Percentiles rank a stretch among this genome's conserved stretches.
These are phyloP conservation scores for Plasmodium coatneyi DNA, from an alignment of 169 alveolate species.

Conservation along the genomic window DNA sequence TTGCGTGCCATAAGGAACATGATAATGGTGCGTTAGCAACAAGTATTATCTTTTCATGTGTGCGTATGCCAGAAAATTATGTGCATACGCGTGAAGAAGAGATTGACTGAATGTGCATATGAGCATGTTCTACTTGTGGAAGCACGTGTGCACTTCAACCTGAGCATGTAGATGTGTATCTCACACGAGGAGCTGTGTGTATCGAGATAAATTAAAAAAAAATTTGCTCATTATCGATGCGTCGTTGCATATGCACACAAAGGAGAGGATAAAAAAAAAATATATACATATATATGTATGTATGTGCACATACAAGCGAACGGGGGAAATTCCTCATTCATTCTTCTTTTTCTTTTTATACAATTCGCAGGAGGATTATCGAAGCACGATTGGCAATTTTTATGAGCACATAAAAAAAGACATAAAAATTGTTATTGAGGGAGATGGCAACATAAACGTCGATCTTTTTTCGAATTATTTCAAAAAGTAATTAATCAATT, in stretches of 20 bases:
- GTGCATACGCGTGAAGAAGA: neutral
- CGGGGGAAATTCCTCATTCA: neutral
- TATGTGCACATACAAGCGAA: neutral
- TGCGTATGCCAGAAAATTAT: neutral
- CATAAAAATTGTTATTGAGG: slow-evolving; percentile 32
- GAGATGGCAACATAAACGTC: slow-evolving; percentile 21
- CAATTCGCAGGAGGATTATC: slow-evolving; percentile 48
- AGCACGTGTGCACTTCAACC: neutral
- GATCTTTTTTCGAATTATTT: slow-evolving; percentile 45
- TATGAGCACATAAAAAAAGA: slow-evolving; percentile 65
- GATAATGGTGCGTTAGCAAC: slow-evolving; percentile 45
- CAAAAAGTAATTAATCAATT: slow-evolving; percentile 28
- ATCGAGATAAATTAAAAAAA: neutral
- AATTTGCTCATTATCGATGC: neutral
- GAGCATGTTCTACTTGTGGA: neutral
- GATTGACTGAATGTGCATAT: neutral
- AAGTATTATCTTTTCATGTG: neutral
- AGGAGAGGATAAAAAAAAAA: neutral
- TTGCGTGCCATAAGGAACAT: slow-evolving; percentile 21
- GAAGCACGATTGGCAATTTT: slow-evolving; percentile 36
- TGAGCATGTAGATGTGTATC: neutral
- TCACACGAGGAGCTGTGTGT: neutral
- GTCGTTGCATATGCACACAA: neutral
- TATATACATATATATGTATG: neutral
- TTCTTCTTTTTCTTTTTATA: neutral